Base-by-base conservation (phyloP, 2,329 filamentous ascomycete genomes). In the Alternaria sp. region DNA sequence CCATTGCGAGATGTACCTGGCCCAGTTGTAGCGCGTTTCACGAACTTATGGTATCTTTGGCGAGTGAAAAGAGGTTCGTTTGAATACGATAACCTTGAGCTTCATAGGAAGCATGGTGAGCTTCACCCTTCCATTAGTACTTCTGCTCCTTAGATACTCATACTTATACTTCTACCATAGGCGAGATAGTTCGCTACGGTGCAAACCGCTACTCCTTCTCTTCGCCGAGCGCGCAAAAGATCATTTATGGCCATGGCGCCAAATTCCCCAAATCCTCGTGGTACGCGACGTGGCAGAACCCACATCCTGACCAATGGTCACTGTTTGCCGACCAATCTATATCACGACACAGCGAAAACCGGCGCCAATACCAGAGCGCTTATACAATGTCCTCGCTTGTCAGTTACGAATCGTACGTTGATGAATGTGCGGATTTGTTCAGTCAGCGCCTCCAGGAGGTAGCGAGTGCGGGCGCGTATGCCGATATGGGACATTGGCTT, bases 311-410 rank as follows among this genome's bases (percentile, higher is more conserved):
- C 52, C 60, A 63, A 20, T 69, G 65, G 66, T 54, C 62, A 12
- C 70, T 82, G 3, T 82, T 82, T 61, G 70, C 75, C 11, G 79
- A 80, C 49, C 65, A 74, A 8, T 67, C 79, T 45, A 77, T 79
- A 56, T 62, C 62, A 30, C 64, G 79, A 16, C 81, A 83, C 67
- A 60, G 71, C 73, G 46, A 73, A 72, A 49, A 70, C 75, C 28
- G 77, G 76, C 54, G 77, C 63, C 64, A 75, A 12, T 74, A 63
- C 28, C 61, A 63, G 30, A 61, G 58, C 48, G 53, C 52, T 0
- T 64, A 64, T 40, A 44, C 30, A 3, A 64, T 64, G 61, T 58
- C 58, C 5, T 61, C 61, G 74, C 12, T 82, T 80, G 56, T 68
- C 74, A 10, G 76, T 79, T 75, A 78, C 75, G n/a, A 64, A 18